Evolutionary conservation across 140 eudicot species (phyloP), one percentile per base, ranked within the genome.

Genomic region (Stevia rebaudiana): DNA sequence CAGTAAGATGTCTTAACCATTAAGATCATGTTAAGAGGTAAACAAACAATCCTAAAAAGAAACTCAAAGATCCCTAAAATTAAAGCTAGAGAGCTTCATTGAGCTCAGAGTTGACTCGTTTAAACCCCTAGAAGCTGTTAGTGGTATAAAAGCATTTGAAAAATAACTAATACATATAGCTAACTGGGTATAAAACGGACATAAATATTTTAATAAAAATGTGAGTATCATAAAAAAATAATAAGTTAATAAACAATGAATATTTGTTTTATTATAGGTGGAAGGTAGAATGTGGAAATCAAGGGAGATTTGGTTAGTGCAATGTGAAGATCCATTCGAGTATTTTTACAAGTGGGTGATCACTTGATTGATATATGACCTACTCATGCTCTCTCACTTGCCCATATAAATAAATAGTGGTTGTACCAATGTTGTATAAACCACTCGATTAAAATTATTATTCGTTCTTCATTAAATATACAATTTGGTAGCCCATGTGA

Each of bases 401-500:
- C 65, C 64, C 68, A 44, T 55, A 64, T 76, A 62, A 63, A 68
- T 78, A 72, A 78, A 41, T 55, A 55, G 60, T 78, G 61, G 79
- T 75, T 72, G 80, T 67, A 78, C 76, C 69, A 58, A 53, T 54
- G 63, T 66, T 43, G 43, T 63, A 23, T 28, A 47, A 63, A 57
- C 68, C 59, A 63, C 50, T 57, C 67, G n/a, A 70, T 59, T 62
- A 25, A 75, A 55, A 40, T 64, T 63, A 40, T 59, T 63, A 36
- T 36, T 56, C 35, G 61, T 35, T 68, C 41, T 48, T 53, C 73
- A 73, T 52, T 61, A 13, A 72, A 73, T 60, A 52, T 31, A 22
- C 22, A 18, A 19, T 65, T 62, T 37, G 46, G 42, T 76, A 74
- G 57, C 77, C 80, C 83, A 73, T 78, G 83, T 78, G 83, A 73